Conservation (phyloP, 2,329 filamentous ascomycete genomes). For the Colletotrichum sansevieriae region DNA sequence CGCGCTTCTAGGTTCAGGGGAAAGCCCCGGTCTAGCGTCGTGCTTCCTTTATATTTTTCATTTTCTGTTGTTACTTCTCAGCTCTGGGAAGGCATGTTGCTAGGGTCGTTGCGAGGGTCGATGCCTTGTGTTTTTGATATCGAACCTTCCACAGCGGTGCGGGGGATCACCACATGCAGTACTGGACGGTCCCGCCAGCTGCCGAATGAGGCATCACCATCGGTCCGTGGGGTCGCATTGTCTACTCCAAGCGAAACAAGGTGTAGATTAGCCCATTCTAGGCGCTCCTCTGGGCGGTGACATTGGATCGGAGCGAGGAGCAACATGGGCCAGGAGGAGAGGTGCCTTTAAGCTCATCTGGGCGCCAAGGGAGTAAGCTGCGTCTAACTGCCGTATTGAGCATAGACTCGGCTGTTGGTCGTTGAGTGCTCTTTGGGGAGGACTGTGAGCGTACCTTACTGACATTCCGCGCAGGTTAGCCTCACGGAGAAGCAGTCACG, state of each 20-base stretch:
- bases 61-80: no score
- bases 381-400: slow-evolving; percentile 25
- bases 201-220: slow-evolving; percentile 33
- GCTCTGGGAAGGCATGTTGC: no score
- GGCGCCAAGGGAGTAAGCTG: slow-evolving; percentile 22
- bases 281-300: slow-evolving; percentile 3
- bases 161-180: slow-evolving; percentile 23
- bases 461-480: no score
- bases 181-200: slow-evolving; percentile 13
- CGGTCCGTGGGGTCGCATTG: neutral
- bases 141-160: neutral
- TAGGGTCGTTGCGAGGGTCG: no score
- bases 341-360: slow-evolving; percentile 37
- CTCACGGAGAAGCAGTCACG: neutral
- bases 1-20: no score
- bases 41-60: no score
- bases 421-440: neutral
- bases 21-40: no score
- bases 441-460: neutral
- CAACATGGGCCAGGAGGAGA: slow-evolving; percentile 36
- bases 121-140: no score
- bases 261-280: neutral
- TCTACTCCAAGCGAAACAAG: neutral
- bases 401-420: slow-evolving; percentile 34
- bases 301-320: slow-evolving; percentile 34